Base-by-base conservation (phyloP, 345 rosid species). In the Erucastrum elatum region DNA sequence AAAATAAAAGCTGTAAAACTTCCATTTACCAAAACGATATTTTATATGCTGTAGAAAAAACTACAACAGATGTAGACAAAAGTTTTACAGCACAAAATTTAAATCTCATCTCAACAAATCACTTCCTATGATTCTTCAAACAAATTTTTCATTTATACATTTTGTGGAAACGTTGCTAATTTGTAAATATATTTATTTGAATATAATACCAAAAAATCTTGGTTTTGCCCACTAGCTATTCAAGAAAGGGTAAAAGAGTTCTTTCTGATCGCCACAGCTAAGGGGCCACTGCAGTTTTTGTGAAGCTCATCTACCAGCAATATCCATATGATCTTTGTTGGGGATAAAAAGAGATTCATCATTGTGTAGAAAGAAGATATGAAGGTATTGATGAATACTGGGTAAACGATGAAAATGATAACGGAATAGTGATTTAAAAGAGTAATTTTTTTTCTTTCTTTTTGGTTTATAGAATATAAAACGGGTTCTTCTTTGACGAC, bases 381-480 rank as follows among this genome's bases (percentile, higher is more conserved):
- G 68, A 68, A 37, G 67, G 58, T 2, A 39, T 39, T 39, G 6
- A 77, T 15, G 2, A 1, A 60, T 34, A 26, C 27, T 60, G 77
- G 77, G 68, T 79, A 68, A 74, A 69, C 71, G 13, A 51, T 62
- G 33, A 68, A n/a, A 60, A 9, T 11, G 35, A 33, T 33, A 4
- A 33, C 35, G 8, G 17, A 51, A 68, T 33, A 59, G 69, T 46
- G 74, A 66, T 58, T 4, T 31, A 70, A 78, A 79, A 73, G 77
- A 79, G 74, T 71, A 65, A 58, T 58, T 15, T 72, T 21, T 39
- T 7, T 33, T 46, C 21, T 21, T 21, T 21, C 21, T 21, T 21
- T 21, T 21, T 21, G 21, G 12, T 73, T 41, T 6, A 34, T 60
- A 10, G 73, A 78, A 60, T 79, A 79, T 33, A 49, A 64, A 25